Percentiles rank a stretch among this genome's conserved stretches.
These are phyloP conservation scores for Debaryomyces robertsiae DNA, from an alignment of 1,139 yeast genomes.

Conservation along the genomic window DNA sequence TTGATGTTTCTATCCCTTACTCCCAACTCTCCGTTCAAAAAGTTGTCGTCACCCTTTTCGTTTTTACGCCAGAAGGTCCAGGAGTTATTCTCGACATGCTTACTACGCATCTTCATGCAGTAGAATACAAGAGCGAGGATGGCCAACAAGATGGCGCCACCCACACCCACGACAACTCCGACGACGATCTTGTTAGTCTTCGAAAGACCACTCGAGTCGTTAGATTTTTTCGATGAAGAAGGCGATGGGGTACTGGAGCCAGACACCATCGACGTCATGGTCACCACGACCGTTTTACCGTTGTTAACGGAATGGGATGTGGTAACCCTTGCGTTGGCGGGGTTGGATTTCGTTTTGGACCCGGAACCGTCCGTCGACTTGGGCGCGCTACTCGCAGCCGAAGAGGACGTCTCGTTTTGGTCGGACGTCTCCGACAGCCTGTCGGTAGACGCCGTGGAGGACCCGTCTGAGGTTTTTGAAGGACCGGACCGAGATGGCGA, in stretches of 20 bases:
- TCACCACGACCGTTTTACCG: constrained; percentile 43
- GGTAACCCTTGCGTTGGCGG: constrained; percentile 18
- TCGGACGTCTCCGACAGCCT: background rate
- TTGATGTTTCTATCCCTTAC: constrained; percentile 48
- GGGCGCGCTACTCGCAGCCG: background rate
- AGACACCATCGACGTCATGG: constrained; percentile 38
- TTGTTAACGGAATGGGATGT: constrained; percentile 37
- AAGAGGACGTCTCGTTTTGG: background rate
- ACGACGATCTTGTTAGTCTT: constrained; percentile 49
- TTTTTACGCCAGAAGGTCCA: constrained; percentile 58
- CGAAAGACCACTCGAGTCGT: constrained; percentile 37
- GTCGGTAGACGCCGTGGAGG: background rate
- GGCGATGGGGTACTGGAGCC: constrained; percentile 17
- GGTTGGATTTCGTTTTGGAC: background rate
- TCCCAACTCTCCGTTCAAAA: constrained; percentile 62
- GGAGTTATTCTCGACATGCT: constrained; percentile 36
- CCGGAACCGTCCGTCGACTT: background rate
- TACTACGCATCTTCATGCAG: constrained; percentile 34
- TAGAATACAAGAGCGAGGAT: constrained; percentile 38
- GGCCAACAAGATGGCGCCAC: constrained; percentile 46
- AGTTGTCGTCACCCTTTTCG: constrained; percentile 55
- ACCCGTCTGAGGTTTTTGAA: no score
- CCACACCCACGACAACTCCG: constrained; percentile 55
- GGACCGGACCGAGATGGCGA: no score
- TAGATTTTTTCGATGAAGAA: constrained; percentile 25